Base-by-base conservation (phyloP, 257 asterid species). In the Henckelia pumila region DNA sequence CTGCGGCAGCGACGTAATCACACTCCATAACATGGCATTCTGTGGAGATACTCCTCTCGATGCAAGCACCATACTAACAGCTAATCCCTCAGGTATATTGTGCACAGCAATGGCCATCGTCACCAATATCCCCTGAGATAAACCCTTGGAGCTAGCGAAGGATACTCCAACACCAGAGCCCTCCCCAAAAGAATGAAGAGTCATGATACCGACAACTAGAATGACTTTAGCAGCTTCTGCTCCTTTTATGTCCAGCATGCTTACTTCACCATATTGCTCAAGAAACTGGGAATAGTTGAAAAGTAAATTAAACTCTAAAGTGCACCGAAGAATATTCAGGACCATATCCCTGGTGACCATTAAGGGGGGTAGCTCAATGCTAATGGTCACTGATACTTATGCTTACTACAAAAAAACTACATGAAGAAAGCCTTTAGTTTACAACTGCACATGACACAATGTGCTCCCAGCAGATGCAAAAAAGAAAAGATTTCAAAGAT, bases 111-210 rank as follows among this genome's bases (percentile, higher is more conserved):
- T 94, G 70, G 99, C 99, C 75, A 88, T 78, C n/a, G 99, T 91
- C 59, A 94, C 88, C 82, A 94, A 76, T 63, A 94, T 59, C 63
- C 99, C 99, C 75, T 94, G 96, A 7, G 97, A 83, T 75, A 94
- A 76, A 44, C 99, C 99, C 79, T 89, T 91, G 28, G 99, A 90
- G 59, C 99, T 96, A 69, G 99, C 99, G 79, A 91, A 94, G 52
- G 99, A 94, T 74, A 94, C 99, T 74, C 99, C 99, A 57, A 94
- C 99, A 24, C 99, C 99, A 63, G 99, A 89, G 44, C 99, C 99
- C 83, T 94, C 99, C 37, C 99, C 99, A 71, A 94, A 88, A 69
- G 99, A 94, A 86, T 94, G 99, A 71, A 94, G 97, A 23, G 97
- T 94, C 97, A 94, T 94, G 62, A 94, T 94, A 26, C 99, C 99